These are phyloP conservation scores for Boletus smithii DNA, from an alignment of 1,284 basidiomycete genomes.

Conservation along the genomic window DNA sequence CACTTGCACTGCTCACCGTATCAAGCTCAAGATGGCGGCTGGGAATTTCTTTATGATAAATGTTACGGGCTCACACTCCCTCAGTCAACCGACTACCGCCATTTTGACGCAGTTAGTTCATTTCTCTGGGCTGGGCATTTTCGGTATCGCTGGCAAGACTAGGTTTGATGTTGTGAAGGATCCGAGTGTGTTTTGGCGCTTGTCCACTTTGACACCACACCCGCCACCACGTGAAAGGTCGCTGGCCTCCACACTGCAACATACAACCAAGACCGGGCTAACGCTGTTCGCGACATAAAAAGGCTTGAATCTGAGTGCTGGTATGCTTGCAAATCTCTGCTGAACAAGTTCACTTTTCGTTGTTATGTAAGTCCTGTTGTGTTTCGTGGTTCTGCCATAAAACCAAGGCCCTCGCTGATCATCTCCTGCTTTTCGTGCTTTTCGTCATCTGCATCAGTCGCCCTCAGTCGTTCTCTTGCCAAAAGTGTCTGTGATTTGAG, in stretches of 20 bases:
- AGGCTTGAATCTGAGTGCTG: slow-evolving; percentile 33
- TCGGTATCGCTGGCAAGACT: slow-evolving; percentile 15
- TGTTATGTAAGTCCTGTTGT: slow-evolving; percentile 39
- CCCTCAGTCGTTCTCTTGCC: slow-evolving; percentile 14
- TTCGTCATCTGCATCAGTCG: slow-evolving; percentile 4
- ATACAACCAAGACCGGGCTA: slow-evolving; percentile 24
- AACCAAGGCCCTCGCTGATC: slow-evolving; percentile 25
- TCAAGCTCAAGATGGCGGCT: slow-evolving; percentile 12
- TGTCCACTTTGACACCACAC: slow-evolving; percentile 31
- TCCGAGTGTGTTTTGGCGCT: slow-evolving; percentile 30
- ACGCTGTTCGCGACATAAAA: slow-evolving; percentile 22
- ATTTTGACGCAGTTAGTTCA: slow-evolving; percentile 25
- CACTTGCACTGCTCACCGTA: slow-evolving; percentile 11
- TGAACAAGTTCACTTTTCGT: slow-evolving; percentile 26
- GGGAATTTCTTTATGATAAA: slow-evolving; percentile 34
- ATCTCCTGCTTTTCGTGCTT: slow-evolving; percentile 10
- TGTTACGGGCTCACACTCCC: slow-evolving; percentile 20
- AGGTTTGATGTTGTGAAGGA: slow-evolving; percentile 35
- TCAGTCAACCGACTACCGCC: slow-evolving; percentile 21
- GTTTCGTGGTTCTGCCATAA: slow-evolving; percentile 23
- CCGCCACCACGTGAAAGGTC: slow-evolving; percentile 34
- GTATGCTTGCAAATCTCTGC: slow-evolving; percentile 30
- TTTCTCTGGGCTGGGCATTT: slow-evolving; percentile 18
- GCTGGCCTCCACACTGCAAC: slow-evolving; percentile 20
- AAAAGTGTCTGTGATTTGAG: slow-evolving; percentile 30